A percentile compares a stretch with the other conserved stretches of the same genome.
These are phyloP conservation scores for Ceriops zippeliana DNA, from an alignment of 345 rosid species.

Conservation along the genomic window DNA sequence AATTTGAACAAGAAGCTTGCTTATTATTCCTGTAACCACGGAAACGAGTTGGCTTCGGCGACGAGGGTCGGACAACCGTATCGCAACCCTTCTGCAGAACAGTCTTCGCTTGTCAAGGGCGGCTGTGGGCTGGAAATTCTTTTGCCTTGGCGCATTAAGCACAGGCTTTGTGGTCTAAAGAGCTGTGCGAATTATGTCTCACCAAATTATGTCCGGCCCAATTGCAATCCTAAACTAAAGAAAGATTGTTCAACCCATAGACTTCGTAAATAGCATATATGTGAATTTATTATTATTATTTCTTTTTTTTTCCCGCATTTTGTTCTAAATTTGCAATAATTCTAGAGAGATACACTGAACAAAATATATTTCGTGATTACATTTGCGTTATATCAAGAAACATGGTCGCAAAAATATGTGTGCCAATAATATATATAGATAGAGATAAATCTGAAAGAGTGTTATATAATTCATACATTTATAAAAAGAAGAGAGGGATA, in stretches of 20 bases:
- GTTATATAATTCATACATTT: no score
- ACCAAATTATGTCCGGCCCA: conserved; percentile 15
- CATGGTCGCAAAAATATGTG: no score
- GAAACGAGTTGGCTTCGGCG: conserved; percentile 20
- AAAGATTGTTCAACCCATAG: conserved; percentile 8
- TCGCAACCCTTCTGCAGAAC: conserved; percentile 16
- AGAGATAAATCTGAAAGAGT: no score
- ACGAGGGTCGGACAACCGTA: conserved; percentile 2
- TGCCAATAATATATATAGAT: no score
- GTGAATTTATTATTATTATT: no score
- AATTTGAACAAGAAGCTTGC: conserved; percentile 35
- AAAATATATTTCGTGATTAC: no score
- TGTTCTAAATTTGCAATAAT: no score
- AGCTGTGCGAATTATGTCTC: conserved; percentile 38
- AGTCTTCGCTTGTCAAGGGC: conserved; percentile 34
- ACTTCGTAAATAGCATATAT: not conserved
- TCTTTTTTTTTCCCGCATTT: no score
- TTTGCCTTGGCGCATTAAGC: conserved; percentile 69
- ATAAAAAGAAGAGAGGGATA: no score
- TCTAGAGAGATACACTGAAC: no score
- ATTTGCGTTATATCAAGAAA: no score
- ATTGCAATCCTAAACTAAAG: conserved; percentile 27
- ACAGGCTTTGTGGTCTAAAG: conserved; percentile 59
- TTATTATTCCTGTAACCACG: conserved; percentile 18
- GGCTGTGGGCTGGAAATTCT: conserved; percentile 68